Conservation (phyloP, 2,329 filamentous ascomycete genomes). For the Gnomoniopsis smithogilvyi region DNA sequence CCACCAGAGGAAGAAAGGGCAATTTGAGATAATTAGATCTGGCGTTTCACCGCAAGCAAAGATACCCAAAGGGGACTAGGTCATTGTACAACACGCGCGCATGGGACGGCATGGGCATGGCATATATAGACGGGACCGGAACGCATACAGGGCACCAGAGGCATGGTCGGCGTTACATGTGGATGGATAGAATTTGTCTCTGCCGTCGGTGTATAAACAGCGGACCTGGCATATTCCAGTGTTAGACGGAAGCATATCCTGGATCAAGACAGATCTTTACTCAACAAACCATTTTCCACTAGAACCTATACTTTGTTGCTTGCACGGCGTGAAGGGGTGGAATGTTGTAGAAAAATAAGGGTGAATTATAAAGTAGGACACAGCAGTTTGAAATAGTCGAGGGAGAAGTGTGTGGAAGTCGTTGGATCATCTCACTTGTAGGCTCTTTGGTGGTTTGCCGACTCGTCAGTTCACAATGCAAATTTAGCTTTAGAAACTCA, state of each 20-base stretch:
- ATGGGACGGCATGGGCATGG: slow-evolving; percentile 10
- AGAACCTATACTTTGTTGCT: neutral
- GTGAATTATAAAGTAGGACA: too few species aligned
- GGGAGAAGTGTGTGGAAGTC: too few species aligned
- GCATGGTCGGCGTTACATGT: slow-evolving; percentile 13
- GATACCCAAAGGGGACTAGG: slow-evolving; percentile 15
- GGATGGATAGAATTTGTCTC: slow-evolving; percentile 10
- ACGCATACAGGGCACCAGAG: slow-evolving; percentile 2
- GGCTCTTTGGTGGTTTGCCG: too few species aligned
- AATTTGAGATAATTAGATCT: neutral
- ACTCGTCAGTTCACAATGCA: too few species aligned
- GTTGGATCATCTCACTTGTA: too few species aligned
- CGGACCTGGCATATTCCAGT: neutral
- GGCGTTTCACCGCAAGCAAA: slow-evolving; percentile 1
- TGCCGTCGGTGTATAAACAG: neutral
- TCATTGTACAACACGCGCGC: slow-evolving; percentile 12
- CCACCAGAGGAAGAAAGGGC: slow-evolving; percentile 23
- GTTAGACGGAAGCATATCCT: neutral
- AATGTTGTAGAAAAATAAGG: too few species aligned
- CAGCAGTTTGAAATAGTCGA: too few species aligned
- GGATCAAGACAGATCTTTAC: slow-evolving; percentile 14
- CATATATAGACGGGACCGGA: slow-evolving; percentile 14
- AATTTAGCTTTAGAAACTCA: too few species aligned
- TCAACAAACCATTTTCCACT: neutral
- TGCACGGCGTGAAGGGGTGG: too few species aligned